phyloP scores from a whole-genome alignment of 2,329 filamentous ascomycete species.

The Grosmannia serpens region DNA sequence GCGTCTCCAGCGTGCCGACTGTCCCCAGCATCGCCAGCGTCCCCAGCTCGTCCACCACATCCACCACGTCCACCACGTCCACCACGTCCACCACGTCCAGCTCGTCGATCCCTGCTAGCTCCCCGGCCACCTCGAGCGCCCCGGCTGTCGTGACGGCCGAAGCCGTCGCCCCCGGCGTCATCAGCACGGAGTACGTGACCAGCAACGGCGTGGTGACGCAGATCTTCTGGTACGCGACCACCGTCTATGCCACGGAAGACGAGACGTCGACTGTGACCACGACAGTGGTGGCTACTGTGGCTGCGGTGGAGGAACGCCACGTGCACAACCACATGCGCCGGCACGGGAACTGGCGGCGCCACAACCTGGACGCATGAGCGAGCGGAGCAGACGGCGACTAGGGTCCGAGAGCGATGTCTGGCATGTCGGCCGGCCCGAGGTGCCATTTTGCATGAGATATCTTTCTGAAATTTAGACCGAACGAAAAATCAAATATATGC shows the following conservation, averaged over 20 bases:
- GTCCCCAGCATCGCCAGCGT: constrained; percentile 7
- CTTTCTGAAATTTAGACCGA: not conserved
- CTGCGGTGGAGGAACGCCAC: constrained; percentile 19
- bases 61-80: constrained; percentile 1
- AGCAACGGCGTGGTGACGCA: constrained; percentile 38
- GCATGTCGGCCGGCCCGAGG: not conserved
- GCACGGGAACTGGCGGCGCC: constrained; percentile 13
- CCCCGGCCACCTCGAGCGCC: not conserved
- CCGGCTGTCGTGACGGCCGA: constrained; percentile 5
- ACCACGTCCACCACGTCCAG: constrained; percentile 9
- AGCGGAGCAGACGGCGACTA: not conserved
- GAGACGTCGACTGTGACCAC: constrained; percentile 29
- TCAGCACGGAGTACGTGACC: constrained; percentile 43
- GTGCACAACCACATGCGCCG: constrained; percentile 26
- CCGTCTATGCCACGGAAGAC: constrained; percentile 36
- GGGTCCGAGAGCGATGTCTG: not conserved
- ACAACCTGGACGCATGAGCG: not conserved
- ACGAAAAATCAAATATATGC: not conserved
- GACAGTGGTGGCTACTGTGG: constrained; percentile 15
- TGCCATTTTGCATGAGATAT: not conserved
- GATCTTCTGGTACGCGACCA: constrained; percentile 44
- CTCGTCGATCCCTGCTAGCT: not conserved
- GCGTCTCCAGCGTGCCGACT: not conserved
- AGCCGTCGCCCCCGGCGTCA: constrained; percentile 17
- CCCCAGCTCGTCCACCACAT: not conserved